Evolutionary conservation across 2,329 filamentous ascomycete species (phyloP), one percentile per base, ranked within the genome.

Genomic region (Trichothecium sympodiale): DNA sequence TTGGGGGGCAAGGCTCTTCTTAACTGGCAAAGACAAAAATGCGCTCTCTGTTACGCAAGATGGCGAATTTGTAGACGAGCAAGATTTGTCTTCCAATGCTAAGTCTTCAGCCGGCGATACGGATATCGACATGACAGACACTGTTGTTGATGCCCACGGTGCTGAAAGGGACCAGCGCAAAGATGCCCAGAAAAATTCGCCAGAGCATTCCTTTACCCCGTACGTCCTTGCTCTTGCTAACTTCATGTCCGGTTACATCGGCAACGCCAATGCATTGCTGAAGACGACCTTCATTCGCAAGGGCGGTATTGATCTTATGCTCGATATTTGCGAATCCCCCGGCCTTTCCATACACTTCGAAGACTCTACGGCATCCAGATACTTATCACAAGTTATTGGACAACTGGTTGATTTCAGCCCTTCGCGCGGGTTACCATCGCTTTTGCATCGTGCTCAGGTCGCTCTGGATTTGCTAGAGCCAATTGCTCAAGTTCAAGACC

Each of bases 301-400:
- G 34, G 85, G 87, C 38, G 91, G 86, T 6, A 77, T 89, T 17
- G 86, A 95, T 54, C 69, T 82, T 34, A 67, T 96, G 15, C 67
- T 98, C 36, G 86, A 95, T 51, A 75, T 95, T 37, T 81, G 81
- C 29, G 84, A 83, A 36, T 74, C 88, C 20, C 82, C 86, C 5
- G 88, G 85, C 53, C 68, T 96, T 32, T 77, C 85, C 1, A 77
- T 54, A 17, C 78, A 46, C 13, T 62, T 58, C 42, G 55, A 78
- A 28, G 78, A 82, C 29, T 72, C 74, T 5, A 61, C 69, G 35
- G 74, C 83, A 4, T 80, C 79, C 38, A 74, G 80, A 40, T 77
- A 81, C 40, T 67, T 95, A 36, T 74, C 79, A 13, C 73, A 77
- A 26, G 80, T 94, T 9, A 67, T 94, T 34, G 77, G 83, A 43